Evolutionary conservation across 768 basidiomycete genomes (phyloP).

Genomic region (Calocera viscosa): DNA sequence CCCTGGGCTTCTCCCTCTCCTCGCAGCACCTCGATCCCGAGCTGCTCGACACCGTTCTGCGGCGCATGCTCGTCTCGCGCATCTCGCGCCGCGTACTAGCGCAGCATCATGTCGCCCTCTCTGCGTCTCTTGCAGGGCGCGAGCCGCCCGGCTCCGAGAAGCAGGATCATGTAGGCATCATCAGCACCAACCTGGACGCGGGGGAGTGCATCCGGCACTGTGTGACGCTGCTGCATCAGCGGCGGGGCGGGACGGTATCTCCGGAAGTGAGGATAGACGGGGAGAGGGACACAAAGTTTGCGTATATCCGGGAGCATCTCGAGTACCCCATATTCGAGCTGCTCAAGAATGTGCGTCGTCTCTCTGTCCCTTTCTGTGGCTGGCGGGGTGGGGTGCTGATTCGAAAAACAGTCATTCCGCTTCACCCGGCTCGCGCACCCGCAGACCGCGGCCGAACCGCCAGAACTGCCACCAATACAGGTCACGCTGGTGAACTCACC

Average conservation of each 20-base stretch:
- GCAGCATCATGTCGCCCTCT: conserved; percentile 78
- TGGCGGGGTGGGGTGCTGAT: neutral
- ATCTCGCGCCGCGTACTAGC: conserved; percentile 81
- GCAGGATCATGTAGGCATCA: conserved; percentile 56
- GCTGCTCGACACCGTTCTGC: conserved; percentile 73
- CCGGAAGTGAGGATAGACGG: conserved; percentile 64
- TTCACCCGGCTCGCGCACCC: conserved; percentile 48
- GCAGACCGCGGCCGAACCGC: conserved; percentile 19
- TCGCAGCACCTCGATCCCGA: conserved; percentile 69
- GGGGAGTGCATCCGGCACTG: conserved; percentile 62
- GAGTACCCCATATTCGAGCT: conserved; percentile 87
- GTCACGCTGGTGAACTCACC: conserved; percentile 66
- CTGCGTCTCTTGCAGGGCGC: conserved; percentile 37
- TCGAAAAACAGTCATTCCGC: conserved; percentile 46
- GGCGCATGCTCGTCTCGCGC: conserved; percentile 79
- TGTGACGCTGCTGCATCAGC: conserved; percentile 39
- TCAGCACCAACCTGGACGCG: conserved; percentile 62
- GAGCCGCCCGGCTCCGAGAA: conserved; percentile 23
- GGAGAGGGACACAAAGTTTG: conserved; percentile 52
- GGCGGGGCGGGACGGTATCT: conserved; percentile 24
- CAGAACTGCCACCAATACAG: conserved; percentile 44
- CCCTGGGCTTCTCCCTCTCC: conserved; percentile 72
- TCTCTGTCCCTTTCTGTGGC: neutral
- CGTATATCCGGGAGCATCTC: conserved; percentile 77
- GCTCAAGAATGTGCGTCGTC: conserved; percentile 65